These are phyloP conservation scores for Tilletia indica DNA, from an alignment of 1,284 basidiomycete species.

Conservation along the genomic window DNA sequence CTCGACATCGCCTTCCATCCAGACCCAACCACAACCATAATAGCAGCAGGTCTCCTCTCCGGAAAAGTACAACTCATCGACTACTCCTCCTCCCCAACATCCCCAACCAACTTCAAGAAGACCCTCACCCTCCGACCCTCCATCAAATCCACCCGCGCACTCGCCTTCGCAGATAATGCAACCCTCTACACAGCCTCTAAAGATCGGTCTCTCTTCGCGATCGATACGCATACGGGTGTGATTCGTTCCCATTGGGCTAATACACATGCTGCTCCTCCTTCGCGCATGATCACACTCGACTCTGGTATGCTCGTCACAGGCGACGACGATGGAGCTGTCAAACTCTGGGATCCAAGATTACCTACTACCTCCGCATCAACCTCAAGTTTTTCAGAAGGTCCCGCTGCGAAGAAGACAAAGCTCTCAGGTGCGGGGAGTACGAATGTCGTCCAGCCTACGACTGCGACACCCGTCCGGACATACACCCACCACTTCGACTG, in stretches of 20 bases:
- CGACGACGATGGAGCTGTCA: constrained; percentile 90
- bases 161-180: constrained; percentile 1
- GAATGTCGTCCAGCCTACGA: neutral
- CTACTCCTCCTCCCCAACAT: constrained; percentile 57
- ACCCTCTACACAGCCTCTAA: constrained; percentile 77
- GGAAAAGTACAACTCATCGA: constrained; percentile 77
- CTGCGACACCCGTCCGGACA: constrained; percentile 59
- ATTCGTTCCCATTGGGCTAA: constrained; percentile 66
- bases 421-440: neutral
- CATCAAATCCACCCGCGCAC: constrained; percentile 19
- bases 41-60: constrained; percentile 76
- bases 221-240: constrained; percentile 62
- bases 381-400: constrained; percentile 10
- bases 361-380: constrained; percentile 20
- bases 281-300: constrained; percentile 69
- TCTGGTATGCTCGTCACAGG: constrained; percentile 73
- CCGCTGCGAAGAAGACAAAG: constrained; percentile 20
- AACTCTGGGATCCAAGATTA: constrained; percentile 85
- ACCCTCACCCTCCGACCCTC: constrained; percentile 10
- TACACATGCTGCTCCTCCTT: constrained; percentile 68
- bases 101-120: constrained; percentile 11
- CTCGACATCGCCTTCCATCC: constrained; percentile 90
- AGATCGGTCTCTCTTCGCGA: constrained; percentile 67
- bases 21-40: constrained; percentile 60
- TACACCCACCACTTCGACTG: constrained; percentile 92